Base-by-base conservation (phyloP, 805 yeast genomes). In the Metschnikowia cubensis region DNA sequence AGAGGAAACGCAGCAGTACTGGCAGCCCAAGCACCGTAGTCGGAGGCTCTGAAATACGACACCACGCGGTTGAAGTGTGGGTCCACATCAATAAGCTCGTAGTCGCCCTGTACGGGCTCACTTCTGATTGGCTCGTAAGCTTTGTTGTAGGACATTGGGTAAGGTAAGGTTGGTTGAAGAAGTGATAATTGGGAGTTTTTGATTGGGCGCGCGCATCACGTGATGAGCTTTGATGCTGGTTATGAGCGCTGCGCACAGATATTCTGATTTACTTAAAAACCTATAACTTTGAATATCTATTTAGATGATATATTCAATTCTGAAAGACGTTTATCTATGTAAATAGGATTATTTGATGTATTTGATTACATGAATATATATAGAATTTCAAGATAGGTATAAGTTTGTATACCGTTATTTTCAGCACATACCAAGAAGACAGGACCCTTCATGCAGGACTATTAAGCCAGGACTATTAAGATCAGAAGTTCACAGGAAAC, bases 31-130 rank as follows among this genome's bases (percentile, higher is more conserved):
- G 73, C 65, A 6, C 73, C 77, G 59, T 79, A 80, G 70, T 88
- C 96, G 13, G 84, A 73, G 18, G 79, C 66, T 64, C 96, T 78
- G 70, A 87, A 80, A 70, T 84, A 89, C 41, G 81, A 70, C 13
- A 88, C 83, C 31, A 89, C 96, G 52, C 87, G 76, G 35, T 66
- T 62, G 69, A 88, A 86, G 56, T 82, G 82, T 31, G 96, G 96
- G 65, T 88, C 96, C 46, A 79, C 75, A 64, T 88, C 96, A 59
- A 88, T 89, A 48, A 74, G 61, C 60, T 74, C 78, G 57, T 71
- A 74, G 60, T 73, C 76, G 13, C 59, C 55, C 47, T 45, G 50
- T 2, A 54, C 55, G 42, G 59, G 56, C 37, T 48, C 54, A 39
- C 57, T 52, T 66, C 78, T 73, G 31, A 73, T 67, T 46, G 78